These are phyloP conservation scores for Cladorrhinum samala DNA, from an alignment of 495 filamentous ascomycete species.

Conservation along the genomic window DNA sequence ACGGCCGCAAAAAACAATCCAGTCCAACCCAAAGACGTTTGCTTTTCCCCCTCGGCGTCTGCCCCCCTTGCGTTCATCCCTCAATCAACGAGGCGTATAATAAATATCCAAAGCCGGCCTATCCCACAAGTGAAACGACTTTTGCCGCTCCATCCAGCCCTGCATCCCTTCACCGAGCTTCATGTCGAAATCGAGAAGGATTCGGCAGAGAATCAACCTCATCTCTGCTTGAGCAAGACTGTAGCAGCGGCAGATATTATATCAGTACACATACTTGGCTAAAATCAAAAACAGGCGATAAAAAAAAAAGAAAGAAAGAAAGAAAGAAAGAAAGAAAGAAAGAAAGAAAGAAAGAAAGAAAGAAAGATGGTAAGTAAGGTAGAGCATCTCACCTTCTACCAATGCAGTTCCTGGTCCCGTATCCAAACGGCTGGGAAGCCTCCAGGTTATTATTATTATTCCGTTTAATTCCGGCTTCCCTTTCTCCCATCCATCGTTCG, in stretches of 20 bases:
- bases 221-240: conserved; percentile 38
- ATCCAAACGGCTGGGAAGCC: conserved; percentile 31
- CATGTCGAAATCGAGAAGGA: conserved; percentile 37
- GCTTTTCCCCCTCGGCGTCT: too few relatives aligned
- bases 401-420: conserved; percentile 36
- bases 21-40: too few relatives aligned
- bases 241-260: not conserved
- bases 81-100: not conserved
- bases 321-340: too few relatives aligned
- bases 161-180: conserved; percentile 18
- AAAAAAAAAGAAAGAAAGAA: not conserved
- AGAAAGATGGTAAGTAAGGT: too few relatives aligned
- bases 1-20: too few relatives aligned
- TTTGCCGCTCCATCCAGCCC: conserved; percentile 27
- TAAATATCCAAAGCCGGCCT: conserved; percentile 27
- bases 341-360: too few relatives aligned
- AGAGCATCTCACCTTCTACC: too few relatives aligned
- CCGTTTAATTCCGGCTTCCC: conserved; percentile 20
- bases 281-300: not conserved
- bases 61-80: too few relatives aligned
- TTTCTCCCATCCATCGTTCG: conserved; percentile 30
- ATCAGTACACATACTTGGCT: too few relatives aligned
- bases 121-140: conserved; percentile 30
- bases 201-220: conserved; percentile 36
- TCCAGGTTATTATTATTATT: conserved; percentile 26